Conservation (phyloP, 2,329 filamentous ascomycete species). For the Esteya vermicola region DNA sequence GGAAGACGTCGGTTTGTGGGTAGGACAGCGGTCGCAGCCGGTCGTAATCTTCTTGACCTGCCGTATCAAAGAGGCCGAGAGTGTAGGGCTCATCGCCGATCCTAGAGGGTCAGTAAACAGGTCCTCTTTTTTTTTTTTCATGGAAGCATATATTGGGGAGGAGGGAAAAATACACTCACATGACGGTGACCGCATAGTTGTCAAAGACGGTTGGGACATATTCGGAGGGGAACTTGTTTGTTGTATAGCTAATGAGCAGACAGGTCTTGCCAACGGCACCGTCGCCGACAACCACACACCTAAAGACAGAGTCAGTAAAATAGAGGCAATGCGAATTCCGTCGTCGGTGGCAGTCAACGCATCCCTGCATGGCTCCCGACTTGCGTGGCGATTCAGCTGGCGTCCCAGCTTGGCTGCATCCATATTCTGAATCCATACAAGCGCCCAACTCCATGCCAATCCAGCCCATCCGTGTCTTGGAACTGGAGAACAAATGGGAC, state of each 20-base stretch:
- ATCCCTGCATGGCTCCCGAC: background rate
- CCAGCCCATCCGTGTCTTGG: too few relatives aligned
- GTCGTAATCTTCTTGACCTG: conserved; percentile 98
- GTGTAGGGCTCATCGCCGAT: conserved; percentile 99
- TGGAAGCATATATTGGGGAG: background rate
- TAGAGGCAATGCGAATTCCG: too few relatives aligned
- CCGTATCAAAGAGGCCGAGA: conserved; percentile 92
- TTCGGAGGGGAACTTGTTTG: conserved; percentile 99
- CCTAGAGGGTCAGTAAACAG: conserved; percentile 53
- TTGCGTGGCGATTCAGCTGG: background rate
- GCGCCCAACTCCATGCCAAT: too few relatives aligned
- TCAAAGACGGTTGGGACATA: conserved; percentile 99
- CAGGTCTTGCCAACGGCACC: conserved; percentile 99
- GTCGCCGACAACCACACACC: conserved; percentile 97
- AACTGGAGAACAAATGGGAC: too few relatives aligned
- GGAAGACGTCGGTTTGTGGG: conserved; percentile 95
- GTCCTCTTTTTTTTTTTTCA: too few relatives aligned
- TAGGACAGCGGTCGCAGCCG: conserved; percentile 92
- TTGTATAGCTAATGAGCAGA: conserved; percentile 97
- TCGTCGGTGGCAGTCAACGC: background rate
- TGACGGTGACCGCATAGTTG: conserved; percentile 98
- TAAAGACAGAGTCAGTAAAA: conserved; percentile 22
- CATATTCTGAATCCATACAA: too few relatives aligned
- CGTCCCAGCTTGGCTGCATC: too few relatives aligned
- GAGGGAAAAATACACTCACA: conserved; percentile 49